Base-by-base conservation (phyloP, 306 rosid species). In the Trifolium dubium region DNA sequence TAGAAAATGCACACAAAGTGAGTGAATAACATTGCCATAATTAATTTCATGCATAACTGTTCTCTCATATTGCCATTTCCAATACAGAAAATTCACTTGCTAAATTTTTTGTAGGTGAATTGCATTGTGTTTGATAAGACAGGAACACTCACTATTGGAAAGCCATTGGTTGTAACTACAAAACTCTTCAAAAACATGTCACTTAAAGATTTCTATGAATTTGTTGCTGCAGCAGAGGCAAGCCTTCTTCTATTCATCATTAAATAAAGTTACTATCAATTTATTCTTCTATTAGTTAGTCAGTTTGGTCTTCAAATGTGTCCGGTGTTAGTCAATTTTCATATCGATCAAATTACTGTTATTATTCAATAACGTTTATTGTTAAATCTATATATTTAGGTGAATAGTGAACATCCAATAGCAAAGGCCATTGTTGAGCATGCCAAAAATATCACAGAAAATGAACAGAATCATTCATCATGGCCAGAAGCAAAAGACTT, bases 121-220 rank as follows among this genome's bases (percentile, higher is more conserved):
- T 89, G 98, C 90, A 85, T 92, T 60, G 93, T 89, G 70, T 92
- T 92, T 49, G 96, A 92, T 70, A 92, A 92, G 90, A 92, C 98
- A 5, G 98, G 96, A 14, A 92, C 98, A n/a, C 93, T 92, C 76
- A 92, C 98, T 31, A 28, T 79, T 64, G 98, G 98, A 49, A 89
- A 89, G 82, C 96, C 98, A 4, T 83, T 79, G 73, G 93, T 86
- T 69, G 96, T 92, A 9, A 85, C 72, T 32, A 83, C 86, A 79
- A 84, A 53, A 78, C 69, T 85, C 74, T 71, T 87, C 13, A 75
- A 71, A 19, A 77, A 61, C 1, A 79, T 81, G 81, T 62, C 73
- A 40, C 74, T 65, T 56, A 54, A 37, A 53, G 80, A 88, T 46
- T 86, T 92, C 74, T 86, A 82, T 15, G 87, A 86, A 84, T 82